Evolutionary conservation across 805 yeast genomes (phyloP).

Genomic region (Suhomyces xylopsoci): DNA sequence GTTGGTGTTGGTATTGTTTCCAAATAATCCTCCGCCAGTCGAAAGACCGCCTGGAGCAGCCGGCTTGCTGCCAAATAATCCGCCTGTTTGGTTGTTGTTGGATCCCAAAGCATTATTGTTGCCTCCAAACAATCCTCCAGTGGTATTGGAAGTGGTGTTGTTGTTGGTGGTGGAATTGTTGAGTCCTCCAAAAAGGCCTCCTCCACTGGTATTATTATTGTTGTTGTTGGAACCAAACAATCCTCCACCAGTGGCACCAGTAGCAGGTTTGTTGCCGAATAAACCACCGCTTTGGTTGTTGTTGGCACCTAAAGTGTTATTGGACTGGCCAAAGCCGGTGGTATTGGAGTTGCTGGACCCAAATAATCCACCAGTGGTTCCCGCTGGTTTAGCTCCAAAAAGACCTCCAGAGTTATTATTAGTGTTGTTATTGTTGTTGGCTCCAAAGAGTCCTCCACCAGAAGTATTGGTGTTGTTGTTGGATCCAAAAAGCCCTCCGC

Average conservation of each 20-base stretch:
- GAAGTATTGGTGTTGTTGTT: conserved; percentile 7
- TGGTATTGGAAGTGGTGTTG: conserved; percentile 2
- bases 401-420: conserved; percentile 18
- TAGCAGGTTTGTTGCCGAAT: conserved; percentile 21
- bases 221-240: conserved; percentile 16
- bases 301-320: conserved; percentile 5
- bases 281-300: conserved; percentile 8
- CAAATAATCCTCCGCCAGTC: conserved; percentile 5
- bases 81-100: conserved; percentile 13
- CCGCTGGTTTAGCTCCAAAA: conserved; percentile 21
- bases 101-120: conserved; percentile 5
- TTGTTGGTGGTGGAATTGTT: conserved; percentile 6
- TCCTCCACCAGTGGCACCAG: conserved; percentile 22
- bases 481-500: conserved; percentile 21
- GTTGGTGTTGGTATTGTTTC: not conserved
- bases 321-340: conserved; percentile 24
- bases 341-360: conserved; percentile 26
- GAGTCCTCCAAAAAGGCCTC: conserved; percentile 14
- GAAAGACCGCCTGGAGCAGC: conserved; percentile 4
- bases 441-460: conserved; percentile 11
- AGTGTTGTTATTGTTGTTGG: conserved; percentile 5
- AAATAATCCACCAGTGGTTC: conserved; percentile 41
- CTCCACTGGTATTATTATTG: conserved; percentile 11
- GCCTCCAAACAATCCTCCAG: conserved; percentile 16
- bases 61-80: conserved; percentile 31